Evolutionary conservation across 495 filamentous ascomycete genomes (phyloP).

Genomic region (Aspergillus sclerotioniger): DNA sequence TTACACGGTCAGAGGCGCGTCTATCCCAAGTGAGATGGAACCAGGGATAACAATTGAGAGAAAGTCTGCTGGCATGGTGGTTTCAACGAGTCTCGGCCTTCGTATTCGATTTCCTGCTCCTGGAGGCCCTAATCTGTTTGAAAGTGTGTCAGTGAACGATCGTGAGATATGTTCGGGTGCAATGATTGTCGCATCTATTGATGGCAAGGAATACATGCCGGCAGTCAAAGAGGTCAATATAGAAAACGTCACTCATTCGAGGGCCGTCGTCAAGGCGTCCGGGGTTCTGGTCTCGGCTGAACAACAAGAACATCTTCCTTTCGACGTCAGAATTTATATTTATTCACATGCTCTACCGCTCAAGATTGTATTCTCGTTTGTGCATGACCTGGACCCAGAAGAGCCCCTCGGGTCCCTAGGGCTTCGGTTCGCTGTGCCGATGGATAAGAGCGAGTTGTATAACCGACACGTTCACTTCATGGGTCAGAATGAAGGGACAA

Average conservation of each 20-base stretch:
- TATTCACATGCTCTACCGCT: neutral
- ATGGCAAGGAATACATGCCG: too few species aligned
- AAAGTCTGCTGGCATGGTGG: neutral
- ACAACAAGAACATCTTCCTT: too few species aligned
- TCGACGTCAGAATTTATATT: neutral
- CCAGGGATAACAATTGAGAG: neutral
- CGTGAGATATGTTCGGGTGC: too few species aligned
- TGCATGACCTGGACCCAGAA: neutral
- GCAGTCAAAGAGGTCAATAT: too few species aligned
- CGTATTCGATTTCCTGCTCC: too few species aligned
- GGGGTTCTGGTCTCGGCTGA: too few species aligned
- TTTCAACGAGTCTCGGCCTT: neutral
- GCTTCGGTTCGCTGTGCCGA: slow-evolving; percentile 38
- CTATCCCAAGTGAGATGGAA: neutral
- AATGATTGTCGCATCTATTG: too few species aligned
- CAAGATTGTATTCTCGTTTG: neutral
- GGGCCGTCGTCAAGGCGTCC: too few species aligned
- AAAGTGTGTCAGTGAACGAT: too few species aligned
- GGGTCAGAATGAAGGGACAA: slow-evolving; percentile 35
- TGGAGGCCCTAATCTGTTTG: too few species aligned
- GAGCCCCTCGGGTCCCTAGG: slow-evolving; percentile 20
- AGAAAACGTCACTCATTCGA: too few species aligned
- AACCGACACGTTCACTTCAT: slow-evolving; percentile 41
- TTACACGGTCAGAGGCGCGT: neutral
- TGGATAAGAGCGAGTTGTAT: slow-evolving; percentile 35